These are phyloP conservation scores for Selenicereus undatus DNA, from an alignment of 148 eudicot genomes.

Conservation along the genomic window DNA sequence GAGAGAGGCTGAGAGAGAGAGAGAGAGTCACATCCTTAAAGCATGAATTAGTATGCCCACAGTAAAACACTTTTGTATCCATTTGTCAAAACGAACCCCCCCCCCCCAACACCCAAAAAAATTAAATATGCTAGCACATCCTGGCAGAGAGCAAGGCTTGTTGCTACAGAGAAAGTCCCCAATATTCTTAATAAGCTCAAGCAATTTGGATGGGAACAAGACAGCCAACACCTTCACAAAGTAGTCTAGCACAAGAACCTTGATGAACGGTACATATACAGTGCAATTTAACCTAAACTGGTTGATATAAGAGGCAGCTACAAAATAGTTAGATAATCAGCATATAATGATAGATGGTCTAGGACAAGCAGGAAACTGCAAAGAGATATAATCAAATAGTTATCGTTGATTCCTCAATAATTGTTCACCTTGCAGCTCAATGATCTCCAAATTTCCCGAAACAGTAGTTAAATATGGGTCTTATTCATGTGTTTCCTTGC, in stretches of 20 bases:
- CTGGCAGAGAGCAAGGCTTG: background rate
- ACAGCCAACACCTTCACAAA: background rate
- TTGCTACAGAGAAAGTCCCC: background rate
- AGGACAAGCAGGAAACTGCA: background rate
- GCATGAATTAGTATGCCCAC: background rate
- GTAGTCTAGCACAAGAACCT: background rate
- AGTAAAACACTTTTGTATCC: background rate
- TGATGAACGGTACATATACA: background rate
- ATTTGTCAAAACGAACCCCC: background rate
- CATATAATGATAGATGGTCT: background rate
- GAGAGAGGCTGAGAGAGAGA: background rate
- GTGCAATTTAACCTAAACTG: background rate
- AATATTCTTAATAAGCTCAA: background rate
- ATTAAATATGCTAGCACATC: background rate
- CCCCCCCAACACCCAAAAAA: background rate
- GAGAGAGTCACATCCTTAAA: background rate
- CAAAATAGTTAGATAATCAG: too few relatives aligned
- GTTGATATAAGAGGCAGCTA: background rate
- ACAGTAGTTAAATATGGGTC: background rate
- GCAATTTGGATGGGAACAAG: background rate
- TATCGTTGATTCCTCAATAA: background rate
- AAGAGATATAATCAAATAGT: background rate
- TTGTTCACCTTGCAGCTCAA: background rate
- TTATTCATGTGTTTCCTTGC: background rate
- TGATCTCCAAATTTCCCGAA: background rate